Evolutionary conservation across 805 yeast species (phyloP).

Genomic region (Zygosaccharomyces lentus): DNA sequence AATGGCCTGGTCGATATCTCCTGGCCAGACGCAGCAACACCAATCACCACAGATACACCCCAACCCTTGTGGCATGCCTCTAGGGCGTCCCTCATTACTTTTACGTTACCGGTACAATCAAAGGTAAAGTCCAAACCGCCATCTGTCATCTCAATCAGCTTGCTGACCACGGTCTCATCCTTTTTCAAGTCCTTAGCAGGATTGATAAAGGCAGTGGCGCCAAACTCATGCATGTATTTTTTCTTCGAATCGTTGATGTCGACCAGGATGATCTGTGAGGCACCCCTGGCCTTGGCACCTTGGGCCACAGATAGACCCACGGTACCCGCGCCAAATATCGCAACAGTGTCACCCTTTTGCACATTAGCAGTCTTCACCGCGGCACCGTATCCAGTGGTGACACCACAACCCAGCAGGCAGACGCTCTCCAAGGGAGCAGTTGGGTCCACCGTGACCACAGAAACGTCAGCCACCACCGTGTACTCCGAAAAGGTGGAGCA

Average conservation of each 20-base stretch:
- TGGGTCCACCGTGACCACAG: slow-evolving; percentile 87
- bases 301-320: slow-evolving; percentile 95
- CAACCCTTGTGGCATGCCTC: slow-evolving; percentile 99
- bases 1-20: slow-evolving; percentile 97
- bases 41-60: slow-evolving; percentile 94
- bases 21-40: slow-evolving; percentile 98
- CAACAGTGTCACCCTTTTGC: slow-evolving; percentile 86
- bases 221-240: slow-evolving; percentile 82
- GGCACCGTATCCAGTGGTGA: slow-evolving; percentile 98
- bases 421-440: slow-evolving; percentile 80
- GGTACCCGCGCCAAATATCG: slow-evolving; percentile 97
- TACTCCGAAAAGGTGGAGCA: slow-evolving; percentile 96
- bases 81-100: slow-evolving; percentile 92
- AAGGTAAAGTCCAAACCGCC: slow-evolving; percentile 97
- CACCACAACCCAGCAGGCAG: slow-evolving; percentile 96
- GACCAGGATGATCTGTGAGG: slow-evolving; percentile 75
- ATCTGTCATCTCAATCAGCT: slow-evolving; percentile 83
- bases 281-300: slow-evolving; percentile 84
- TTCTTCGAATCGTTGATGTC: slow-evolving; percentile 83
- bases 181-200: slow-evolving; percentile 64
- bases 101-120: slow-evolving; percentile 96
- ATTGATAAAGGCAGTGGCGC: slow-evolving; percentile 93
- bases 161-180: slow-evolving; percentile 73
- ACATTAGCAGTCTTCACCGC: slow-evolving; percentile 88
- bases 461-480: slow-evolving; percentile 96